Evolutionary conservation across 805 yeast genomes (phyloP), one percentile per base, ranked within the genome.

Genomic region (Hanseniaspora mollemarum): DNA sequence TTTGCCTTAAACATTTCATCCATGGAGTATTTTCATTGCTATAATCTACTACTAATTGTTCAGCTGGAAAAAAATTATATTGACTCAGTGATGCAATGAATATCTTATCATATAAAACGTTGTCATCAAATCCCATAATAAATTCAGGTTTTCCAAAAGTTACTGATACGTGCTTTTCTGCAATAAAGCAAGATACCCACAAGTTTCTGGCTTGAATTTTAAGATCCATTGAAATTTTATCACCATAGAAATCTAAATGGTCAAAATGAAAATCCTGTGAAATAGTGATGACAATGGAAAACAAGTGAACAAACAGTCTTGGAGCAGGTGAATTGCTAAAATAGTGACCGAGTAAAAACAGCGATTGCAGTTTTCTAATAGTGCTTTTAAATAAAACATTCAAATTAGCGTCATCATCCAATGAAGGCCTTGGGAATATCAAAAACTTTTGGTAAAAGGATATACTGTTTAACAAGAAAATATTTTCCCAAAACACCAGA

Each of bases 361-460:
- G 13, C 10, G 51, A 37, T 33, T 48, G 51, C 7, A 48, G 35
- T 40, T 48, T 48, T 40, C 51, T 31, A 8, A 48, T 40, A 15
- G 45, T 40, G 18, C 21, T 33, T 33, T 40, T 29, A 5, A 48
- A 33, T 9, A 39, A 19, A 26, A 15, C 2, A 8, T 43, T 31
- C 1, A 40, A 13, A 15, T 48, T 35, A 9, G 21, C 9, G n/a
- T 21, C 36, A 13, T 19, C 16, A 10, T 32, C 41, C 4, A 48
- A 18, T 4, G 43, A 18, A 1, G 51, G 45, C n/a, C 24, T 40
- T 18, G 45, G 46, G 26, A 40, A 48, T 10, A 33, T 40, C 16
- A 48, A 40, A 25, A 40, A 45, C 18, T 45, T 51, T n/a, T 51
- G 51, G 12, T 51, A 51, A 36, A 45, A 51, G 15, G 37, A 43